Evolutionary conservation across 176 grass and related monocot genomes (phyloP), one percentile per base, ranked within the genome.

Genomic region (Panicum miliaceum): DNA sequence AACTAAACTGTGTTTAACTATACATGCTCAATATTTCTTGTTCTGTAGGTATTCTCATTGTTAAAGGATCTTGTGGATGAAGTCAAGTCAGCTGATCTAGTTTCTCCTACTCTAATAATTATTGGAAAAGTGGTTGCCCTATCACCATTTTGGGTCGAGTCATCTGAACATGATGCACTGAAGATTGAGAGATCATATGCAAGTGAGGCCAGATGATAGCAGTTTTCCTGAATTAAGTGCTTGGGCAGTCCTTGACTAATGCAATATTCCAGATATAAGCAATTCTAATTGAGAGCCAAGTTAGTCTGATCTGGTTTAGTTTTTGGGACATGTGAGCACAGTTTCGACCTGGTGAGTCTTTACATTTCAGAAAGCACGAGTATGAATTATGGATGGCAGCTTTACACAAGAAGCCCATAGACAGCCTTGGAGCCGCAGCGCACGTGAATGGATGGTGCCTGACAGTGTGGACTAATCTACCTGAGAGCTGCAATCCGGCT

Each of bases 101-200:
- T 94, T 82, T 96, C 93, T 53, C 89, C 93, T 40, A 96, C 93
- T 80, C 81, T 99, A 23, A 90, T 96, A 84, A 92, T 96, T 81
- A 91, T 99, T 11, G 93, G 96, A 47, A 94, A 94, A 65, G 91
- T 91, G 32, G 96, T 99, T 27, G 86, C 89, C 3, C 82, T 99
- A 65, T 99, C 96, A 26, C 91, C 93, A 25, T 89, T 94, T 23
- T 99, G 90, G 91, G 81, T 81, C 37, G 84, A 81, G 59, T 79
- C 75, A 65, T 86, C 81, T 72, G 53, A 88, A 84, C 84, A 89
- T 58, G 70, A 66, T 79, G 82, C n/a, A 1, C 57, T 15, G 27
- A 79, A 18, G 40, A 81, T 38, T 69, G 76, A 81, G 60, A 79
- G 78, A 32, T 83, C 75, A 16, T 82, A 29, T 76, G 60, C n/a